Base-by-base conservation (phyloP, 108 stramenopile genomes). In the Fistulifera solaris region DNA sequence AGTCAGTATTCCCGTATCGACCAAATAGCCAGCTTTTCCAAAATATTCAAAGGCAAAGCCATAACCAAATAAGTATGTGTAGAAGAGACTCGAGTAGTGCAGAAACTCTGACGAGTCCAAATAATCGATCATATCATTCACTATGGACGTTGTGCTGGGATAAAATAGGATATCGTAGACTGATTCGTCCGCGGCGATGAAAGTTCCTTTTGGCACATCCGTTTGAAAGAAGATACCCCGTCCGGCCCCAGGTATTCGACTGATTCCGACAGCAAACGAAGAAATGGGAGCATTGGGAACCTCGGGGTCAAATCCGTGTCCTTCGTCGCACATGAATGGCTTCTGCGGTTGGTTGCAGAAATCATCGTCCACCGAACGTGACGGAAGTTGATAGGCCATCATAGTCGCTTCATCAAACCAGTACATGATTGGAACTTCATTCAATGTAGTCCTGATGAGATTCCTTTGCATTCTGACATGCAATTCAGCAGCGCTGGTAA, bases 371-470 rank as follows among this genome's bases (percentile, higher is more conserved):
- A 38, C 24, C 15, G 13, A 5, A 6, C 42, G 41, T 16, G 59
- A 38, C 5, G 61, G 61, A 3, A 22, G 42, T 19, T 62, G 61
- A 26, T 49, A 62, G 2, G 7, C 11, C 38, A 17, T n/a, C 54
- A 55, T 38, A 10, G 53, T 62, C 17, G 54, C 21, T 3, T 40
- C 61, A 35, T 62, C 61, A 38, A 62, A 62, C 18, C 41, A 62
- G 2, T 43, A 13, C 1, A 62, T 16, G 24, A 39, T 11, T 25
- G 21, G 21, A 17, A 5, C 1, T 27, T 54, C 53, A 11, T 55
- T 42, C 3, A 26, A 55, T 14, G 53, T 41, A 24, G 56, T 24
- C 2, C 38, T 8, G 15, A 26, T 21, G 8, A 35, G 31, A 11
- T 53, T 31, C 7, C 26, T 40, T 17, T 4, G 40, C 2, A 62